Percentiles rank a stretch among this genome's conserved stretches.
Conservation (phyloP, 164 flowering plant species). For the Sedum album region DNA sequence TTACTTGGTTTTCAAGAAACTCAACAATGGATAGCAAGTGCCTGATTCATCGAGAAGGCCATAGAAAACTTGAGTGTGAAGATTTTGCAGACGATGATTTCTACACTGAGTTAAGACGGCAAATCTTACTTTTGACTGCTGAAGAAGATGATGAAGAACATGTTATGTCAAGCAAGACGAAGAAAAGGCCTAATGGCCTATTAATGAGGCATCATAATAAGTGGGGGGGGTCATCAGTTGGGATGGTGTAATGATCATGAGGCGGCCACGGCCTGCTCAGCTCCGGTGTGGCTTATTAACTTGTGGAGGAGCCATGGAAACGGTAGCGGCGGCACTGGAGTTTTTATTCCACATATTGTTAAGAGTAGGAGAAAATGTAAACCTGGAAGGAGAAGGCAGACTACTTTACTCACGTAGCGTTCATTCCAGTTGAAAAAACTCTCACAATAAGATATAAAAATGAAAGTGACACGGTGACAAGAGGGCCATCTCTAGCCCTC, state of each 20-base stretch:
- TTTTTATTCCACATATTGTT: neutral
- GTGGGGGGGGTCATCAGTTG: neutral
- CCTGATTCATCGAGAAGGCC: neutral
- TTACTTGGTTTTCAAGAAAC: neutral
- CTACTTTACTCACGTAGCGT: neutral
- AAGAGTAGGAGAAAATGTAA: slow-evolving; percentile 1
- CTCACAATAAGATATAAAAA: too few relatives aligned
- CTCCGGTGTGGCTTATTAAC: neutral
- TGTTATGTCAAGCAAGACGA: neutral
- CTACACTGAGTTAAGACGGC: neutral
- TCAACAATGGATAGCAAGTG: neutral
- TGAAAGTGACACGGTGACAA: too few relatives aligned
- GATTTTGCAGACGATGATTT: neutral
- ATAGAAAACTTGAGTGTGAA: neutral
- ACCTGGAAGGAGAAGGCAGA: neutral
- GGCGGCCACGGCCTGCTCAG: neutral
- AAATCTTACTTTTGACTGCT: neutral
- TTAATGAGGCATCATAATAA: neutral
- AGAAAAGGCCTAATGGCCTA: neutral
- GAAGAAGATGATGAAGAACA: slow-evolving; percentile 3
- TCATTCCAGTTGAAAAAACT: too few relatives aligned
- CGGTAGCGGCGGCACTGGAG: neutral
- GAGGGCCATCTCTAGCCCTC: too few relatives aligned
- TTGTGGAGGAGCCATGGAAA: neutral
- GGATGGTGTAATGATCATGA: neutral